Percentiles rank a stretch among this genome's conserved stretches.
Evolutionary conservation across 441 rosid genomes (phyloP).

Genomic region (Populus hybrid): DNA sequence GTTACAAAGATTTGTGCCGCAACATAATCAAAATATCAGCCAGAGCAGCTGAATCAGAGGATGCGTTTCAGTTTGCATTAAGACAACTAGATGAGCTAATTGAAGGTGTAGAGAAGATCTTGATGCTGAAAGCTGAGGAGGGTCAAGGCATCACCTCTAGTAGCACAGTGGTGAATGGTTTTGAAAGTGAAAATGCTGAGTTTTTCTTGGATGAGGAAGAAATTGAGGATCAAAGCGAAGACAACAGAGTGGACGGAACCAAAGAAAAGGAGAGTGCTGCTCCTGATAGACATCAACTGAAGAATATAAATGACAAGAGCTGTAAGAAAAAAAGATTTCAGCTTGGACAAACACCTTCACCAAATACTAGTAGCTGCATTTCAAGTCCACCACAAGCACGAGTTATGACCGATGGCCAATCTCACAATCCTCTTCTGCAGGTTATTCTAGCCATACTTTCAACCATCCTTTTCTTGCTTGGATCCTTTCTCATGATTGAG

Average conservation of each 20-base stretch:
- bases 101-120: constrained; percentile 16
- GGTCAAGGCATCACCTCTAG: constrained; percentile 1
- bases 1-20: constrained; percentile 12
- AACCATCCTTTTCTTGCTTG: background rate
- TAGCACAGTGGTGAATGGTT: background rate
- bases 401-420: background rate
- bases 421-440: background rate
- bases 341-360: background rate
- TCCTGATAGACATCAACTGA: constrained; percentile 3
- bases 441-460: background rate
- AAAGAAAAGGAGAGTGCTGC: background rate
- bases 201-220: constrained; percentile 6
- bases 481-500: background rate
- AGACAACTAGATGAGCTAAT: constrained; percentile 13
- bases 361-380: background rate
- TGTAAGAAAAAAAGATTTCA: constrained; percentile 1
- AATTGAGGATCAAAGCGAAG: constrained; percentile 3
- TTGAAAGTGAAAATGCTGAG: constrained; percentile 13
- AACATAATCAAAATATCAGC: constrained; percentile 4
- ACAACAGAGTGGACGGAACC: background rate
- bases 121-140: constrained; percentile 4
- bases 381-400: constrained; percentile 6
- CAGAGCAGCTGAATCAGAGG: constrained; percentile 16
- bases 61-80: constrained; percentile 14
- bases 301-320: constrained; percentile 3